A percentile compares a stretch with the other conserved stretches of the same genome.
Evolutionary conservation across 257 asterid species (phyloP).

Genomic region (Nicotiana paniculata): DNA sequence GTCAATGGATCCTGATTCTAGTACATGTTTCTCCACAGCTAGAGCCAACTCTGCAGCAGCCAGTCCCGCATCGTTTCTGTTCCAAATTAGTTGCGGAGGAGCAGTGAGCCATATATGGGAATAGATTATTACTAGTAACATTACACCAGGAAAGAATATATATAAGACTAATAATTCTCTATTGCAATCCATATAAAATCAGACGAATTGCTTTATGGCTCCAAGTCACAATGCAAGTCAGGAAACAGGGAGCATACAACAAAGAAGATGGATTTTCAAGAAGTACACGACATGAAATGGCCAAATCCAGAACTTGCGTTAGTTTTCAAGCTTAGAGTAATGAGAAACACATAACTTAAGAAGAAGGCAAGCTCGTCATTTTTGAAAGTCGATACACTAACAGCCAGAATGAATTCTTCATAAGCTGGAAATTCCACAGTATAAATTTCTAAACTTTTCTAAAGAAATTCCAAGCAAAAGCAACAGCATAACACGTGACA

Average conservation of each 20-base stretch:
- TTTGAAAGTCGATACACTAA: neutral
- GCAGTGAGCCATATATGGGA: neutral
- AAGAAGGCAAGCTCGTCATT: neutral
- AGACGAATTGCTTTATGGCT: neutral
- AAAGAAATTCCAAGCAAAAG: neutral
- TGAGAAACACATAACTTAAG: neutral
- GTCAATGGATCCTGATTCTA: constrained; percentile 84
- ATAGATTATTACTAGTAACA: neutral
- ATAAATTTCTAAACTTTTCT: neutral
- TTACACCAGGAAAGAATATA: neutral
- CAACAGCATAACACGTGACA: neutral
- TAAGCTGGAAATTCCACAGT: neutral
- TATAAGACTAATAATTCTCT: neutral
- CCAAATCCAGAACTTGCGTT: neutral
- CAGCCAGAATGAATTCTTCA: neutral
- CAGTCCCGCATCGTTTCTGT: constrained; percentile 90
- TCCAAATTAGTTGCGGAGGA: constrained; percentile 17
- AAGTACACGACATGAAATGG: neutral
- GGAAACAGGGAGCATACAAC: neutral
- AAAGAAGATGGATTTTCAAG: neutral
- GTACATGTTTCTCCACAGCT: constrained; percentile 85
- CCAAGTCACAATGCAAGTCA: neutral
- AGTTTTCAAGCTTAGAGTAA: neutral
- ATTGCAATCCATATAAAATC: neutral
- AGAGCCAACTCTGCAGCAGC: constrained; percentile 96